Percentiles rank a stretch among this genome's conserved stretches.
These are phyloP conservation scores for Xylaria multiplex DNA, from an alignment of 2,329 filamentous ascomycete species.

Conservation along the genomic window DNA sequence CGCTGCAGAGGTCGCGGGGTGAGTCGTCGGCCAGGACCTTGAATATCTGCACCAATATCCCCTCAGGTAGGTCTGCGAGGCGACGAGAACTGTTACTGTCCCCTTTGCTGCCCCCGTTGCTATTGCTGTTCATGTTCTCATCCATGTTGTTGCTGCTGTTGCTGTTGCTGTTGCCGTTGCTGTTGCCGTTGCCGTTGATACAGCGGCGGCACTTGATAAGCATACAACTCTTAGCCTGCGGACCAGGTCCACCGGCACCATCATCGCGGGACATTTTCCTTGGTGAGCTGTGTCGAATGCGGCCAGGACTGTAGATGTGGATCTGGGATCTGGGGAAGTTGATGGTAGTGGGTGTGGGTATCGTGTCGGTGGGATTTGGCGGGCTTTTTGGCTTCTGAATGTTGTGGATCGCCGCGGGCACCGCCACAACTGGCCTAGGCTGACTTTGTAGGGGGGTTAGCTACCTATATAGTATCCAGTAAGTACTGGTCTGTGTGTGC, in stretches of 20 bases:
- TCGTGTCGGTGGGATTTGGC: slow-evolving; percentile 15
- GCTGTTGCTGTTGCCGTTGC: slow-evolving; percentile 1
- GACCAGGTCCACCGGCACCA: slow-evolving; percentile 23
- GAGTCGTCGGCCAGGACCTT: slow-evolving; percentile 47
- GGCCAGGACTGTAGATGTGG: slow-evolving; percentile 16
- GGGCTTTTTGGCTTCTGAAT: slow-evolving; percentile 27
- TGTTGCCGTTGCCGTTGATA: not conserved
- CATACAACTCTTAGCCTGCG: slow-evolving; percentile 16
- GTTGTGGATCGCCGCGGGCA: slow-evolving; percentile 36
- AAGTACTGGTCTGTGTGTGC: not conserved
- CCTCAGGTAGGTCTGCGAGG: slow-evolving; percentile 52
- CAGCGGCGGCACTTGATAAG: slow-evolving; percentile 12
- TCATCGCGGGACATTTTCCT: slow-evolving; percentile 37
- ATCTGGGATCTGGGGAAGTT: slow-evolving; percentile 38
- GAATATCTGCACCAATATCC: slow-evolving; percentile 55
- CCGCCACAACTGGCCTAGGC: slow-evolving; percentile 35
- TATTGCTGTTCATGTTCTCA: not conserved
- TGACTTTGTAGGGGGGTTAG: slow-evolving; percentile 9
- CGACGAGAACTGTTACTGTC: slow-evolving; percentile 16
- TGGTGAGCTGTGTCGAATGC: slow-evolving; percentile 27
- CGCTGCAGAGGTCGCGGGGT: slow-evolving; percentile 55
- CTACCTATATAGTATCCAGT: not conserved
- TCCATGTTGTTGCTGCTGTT: not conserved
- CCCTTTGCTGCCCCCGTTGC: not conserved
- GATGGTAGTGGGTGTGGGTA: slow-evolving; percentile 22